Evolutionary conservation across 192 early-diverging fungal species (phyloP), one percentile per base, ranked within the genome.

Genomic region (Podila verticillata): DNA sequence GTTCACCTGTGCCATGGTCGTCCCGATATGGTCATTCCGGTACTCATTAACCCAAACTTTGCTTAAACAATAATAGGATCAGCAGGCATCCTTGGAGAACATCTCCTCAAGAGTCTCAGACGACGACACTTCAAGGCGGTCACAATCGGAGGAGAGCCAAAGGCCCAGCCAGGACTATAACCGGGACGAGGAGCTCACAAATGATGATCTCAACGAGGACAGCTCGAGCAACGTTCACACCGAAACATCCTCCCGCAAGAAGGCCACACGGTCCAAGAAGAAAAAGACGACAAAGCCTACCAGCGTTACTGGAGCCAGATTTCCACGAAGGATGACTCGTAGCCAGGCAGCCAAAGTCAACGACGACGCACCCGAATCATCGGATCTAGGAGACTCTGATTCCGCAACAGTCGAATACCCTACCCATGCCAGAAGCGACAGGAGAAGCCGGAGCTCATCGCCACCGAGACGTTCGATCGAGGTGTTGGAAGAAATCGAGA

Each of bases 321-420:
- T 61, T 22, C 63, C 74, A 2, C 74, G 74, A 3, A 61, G 74
- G 35, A 59, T 66, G 15, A 75, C 74, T 2, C 65, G 74, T 2
- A 75, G 67, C 22, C 57, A 64, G 26, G 61, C 66, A 0, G 66
- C 74, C 26, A 68, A 44, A 32, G 17, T 34, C 10, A 65, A 62
- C 2, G 64, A 66, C 24, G 65, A 74, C 5, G 2, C 26, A 24
- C 51, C 22, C 22, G 51, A 32, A 31, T 65, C 47, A 63, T 63
- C 35, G 44, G 24, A 28, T 48, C 32, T 26, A 0, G 51, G 56
- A 5, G 61, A 74, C 49, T 63, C 28, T 22, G 20, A 65, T 9
- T 47, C 7, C 29, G 13, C 13, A 26, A 15, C 13, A 29, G n/a
- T 26, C 57, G 31, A 32, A 17, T 19, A 12, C 56, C 29, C 60